phyloP scores from a whole-genome alignment of 2,329 filamentous ascomycete genomes.

The Xylaria multiplex region DNA sequence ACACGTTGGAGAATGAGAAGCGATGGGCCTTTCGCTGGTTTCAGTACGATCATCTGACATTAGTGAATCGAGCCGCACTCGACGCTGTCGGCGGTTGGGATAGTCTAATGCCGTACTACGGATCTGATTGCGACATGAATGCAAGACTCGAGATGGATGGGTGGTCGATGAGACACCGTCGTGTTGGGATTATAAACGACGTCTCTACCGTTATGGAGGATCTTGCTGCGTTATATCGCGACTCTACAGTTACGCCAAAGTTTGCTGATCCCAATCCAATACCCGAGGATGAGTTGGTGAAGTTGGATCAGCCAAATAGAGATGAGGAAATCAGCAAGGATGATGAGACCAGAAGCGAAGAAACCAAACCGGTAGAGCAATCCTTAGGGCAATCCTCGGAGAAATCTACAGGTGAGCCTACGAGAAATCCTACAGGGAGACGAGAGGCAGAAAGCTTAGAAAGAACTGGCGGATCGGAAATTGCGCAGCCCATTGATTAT shows the following conservation, averaged over 20 bases:
- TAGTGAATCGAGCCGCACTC: constrained; percentile 59
- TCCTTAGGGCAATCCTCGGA: constrained; percentile 31
- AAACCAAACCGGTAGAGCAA: constrained; percentile 9
- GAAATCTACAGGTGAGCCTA: not conserved
- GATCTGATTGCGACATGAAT: constrained; percentile 61
- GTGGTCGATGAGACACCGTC: constrained; percentile 49
- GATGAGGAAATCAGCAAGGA: constrained; percentile 14
- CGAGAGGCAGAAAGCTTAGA: constrained; percentile 26
- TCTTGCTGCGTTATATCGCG: constrained; percentile 52
- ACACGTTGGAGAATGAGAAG: constrained; percentile 53
- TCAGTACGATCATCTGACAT: constrained; percentile 57
- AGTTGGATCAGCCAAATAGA: constrained; percentile 37
- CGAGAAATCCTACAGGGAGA: constrained; percentile 21
- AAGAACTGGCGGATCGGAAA: constrained; percentile 24
- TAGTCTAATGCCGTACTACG: constrained; percentile 61
- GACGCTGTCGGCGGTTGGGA: constrained; percentile 61
- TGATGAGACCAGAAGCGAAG: constrained; percentile 1
- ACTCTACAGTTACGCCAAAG: constrained; percentile 45
- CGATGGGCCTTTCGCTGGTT: constrained; percentile 56
- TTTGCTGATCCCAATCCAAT: constrained; percentile 52
- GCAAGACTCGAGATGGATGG: constrained; percentile 53
- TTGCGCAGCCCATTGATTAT: constrained; percentile 44
- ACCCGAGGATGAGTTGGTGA: constrained; percentile 40
- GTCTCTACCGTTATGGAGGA: constrained; percentile 54
- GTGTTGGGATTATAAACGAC: constrained; percentile 53